Conservation (phyloP, 805 yeast genomes). For the Saccharomycopsis fibuligera region DNA sequence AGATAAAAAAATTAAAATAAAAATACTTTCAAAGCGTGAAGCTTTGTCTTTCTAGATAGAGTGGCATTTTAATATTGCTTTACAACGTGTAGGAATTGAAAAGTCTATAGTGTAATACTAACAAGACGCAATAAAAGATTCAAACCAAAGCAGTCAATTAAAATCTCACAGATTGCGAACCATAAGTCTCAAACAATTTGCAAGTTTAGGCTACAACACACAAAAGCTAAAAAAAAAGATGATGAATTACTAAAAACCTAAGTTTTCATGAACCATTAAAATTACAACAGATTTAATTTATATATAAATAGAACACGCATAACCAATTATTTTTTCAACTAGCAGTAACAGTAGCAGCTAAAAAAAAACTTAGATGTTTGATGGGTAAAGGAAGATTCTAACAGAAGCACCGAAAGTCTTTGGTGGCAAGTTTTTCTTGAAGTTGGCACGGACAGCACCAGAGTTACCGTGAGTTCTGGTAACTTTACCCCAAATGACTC, state of each 20-base stretch:
- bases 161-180: too few species aligned
- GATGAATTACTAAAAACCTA: constrained; percentile 8
- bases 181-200: not conserved
- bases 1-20: too few species aligned
- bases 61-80: too few species aligned
- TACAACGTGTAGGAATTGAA: too few species aligned
- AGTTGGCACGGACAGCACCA: constrained; percentile 97
- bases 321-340: not conserved
- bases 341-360: not conserved
- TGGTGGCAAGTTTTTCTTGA: constrained; percentile 98
- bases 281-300: constrained; percentile 7
- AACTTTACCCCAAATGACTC: constrained; percentile 99
- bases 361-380: constrained; percentile 75
- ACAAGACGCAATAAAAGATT: too few species aligned
- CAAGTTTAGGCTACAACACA: not conserved
- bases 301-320: not conserved
- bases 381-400: constrained; percentile 99
- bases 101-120: too few species aligned
- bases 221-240: not conserved
- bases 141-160: not conserved
- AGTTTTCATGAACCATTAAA: constrained; percentile 16
- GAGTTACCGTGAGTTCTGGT: constrained; percentile 98
- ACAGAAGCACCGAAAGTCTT: constrained; percentile 99
- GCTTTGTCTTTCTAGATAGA: too few species aligned
- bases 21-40: too few species aligned